Conservation (phyloP, 2,329 filamentous ascomycete genomes). For the Alternaria sp. region DNA sequence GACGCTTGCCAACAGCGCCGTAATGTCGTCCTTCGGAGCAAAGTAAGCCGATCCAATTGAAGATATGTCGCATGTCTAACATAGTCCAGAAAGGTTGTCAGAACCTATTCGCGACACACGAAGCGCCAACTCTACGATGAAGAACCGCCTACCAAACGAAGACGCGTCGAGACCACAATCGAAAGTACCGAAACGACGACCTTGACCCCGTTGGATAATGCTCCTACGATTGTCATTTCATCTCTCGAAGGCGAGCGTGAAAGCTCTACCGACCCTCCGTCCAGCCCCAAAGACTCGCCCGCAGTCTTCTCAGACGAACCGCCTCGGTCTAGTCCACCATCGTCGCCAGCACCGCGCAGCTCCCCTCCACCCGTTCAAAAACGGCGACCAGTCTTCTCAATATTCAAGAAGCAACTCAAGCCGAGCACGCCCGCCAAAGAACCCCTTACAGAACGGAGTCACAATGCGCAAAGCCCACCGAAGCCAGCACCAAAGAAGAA, state of each 20-base stretch:
- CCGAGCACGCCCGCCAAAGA: constrained; percentile 17
- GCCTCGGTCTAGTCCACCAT: constrained; percentile 37
- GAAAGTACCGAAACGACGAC: constrained; percentile 11
- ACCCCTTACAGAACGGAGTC: constrained; percentile 31
- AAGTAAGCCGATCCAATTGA: constrained; percentile 26
- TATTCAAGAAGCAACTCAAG: constrained; percentile 46
- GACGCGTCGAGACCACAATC: constrained; percentile 37
- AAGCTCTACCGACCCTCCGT: constrained; percentile 25
- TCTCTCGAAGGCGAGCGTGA: constrained; percentile 17
- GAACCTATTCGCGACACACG: constrained; percentile 46
- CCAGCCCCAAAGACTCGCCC: constrained; percentile 43
- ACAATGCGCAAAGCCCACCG: constrained; percentile 43
- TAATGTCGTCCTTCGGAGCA: constrained; percentile 30
- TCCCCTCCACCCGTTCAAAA: constrained; percentile 31
- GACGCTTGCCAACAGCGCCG: constrained; percentile 11
- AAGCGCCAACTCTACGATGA: constrained; percentile 37
- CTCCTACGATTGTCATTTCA: neutral
- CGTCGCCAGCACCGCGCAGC: constrained; percentile 33
- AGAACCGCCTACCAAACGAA: constrained; percentile 45
- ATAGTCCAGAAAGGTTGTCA: constrained; percentile 33
- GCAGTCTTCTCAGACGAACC: constrained; percentile 51
- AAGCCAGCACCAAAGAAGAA: constrained; percentile 38
- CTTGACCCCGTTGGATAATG: constrained; percentile 7
- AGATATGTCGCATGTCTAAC: constrained; percentile 19
- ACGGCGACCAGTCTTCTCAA: constrained; percentile 58